A percentile compares a stretch with the other conserved stretches of the same genome.
Evolutionary conservation across 441 rosid genomes (phyloP).

Genomic region (Aquilaria agallochum): DNA sequence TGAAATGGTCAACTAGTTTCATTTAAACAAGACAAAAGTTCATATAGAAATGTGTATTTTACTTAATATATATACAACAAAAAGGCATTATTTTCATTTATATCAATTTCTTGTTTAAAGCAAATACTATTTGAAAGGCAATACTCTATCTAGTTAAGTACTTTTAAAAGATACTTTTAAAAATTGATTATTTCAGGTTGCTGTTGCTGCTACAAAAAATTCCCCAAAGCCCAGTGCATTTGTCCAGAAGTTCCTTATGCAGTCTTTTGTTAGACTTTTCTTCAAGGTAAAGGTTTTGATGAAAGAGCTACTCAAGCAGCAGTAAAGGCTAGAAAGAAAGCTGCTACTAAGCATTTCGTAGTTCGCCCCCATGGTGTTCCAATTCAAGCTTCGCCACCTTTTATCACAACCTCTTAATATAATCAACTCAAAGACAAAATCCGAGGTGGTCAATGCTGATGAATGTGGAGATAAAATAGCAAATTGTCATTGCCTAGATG

Average conservation of each 20-base stretch:
- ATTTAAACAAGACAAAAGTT: too few species aligned
- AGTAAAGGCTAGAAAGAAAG: conserved; percentile 92
- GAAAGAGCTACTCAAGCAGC: conserved; percentile 99
- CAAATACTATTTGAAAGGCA: too few species aligned
- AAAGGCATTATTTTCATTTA: too few species aligned
- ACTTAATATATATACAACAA: too few species aligned
- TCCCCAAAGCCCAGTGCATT: conserved; percentile 50
- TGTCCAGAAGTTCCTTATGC: conserved; percentile 54
- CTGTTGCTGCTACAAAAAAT: conserved; percentile 76
- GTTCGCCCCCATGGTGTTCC: conserved; percentile 76
- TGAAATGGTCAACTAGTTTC: too few species aligned
- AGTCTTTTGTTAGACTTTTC: conserved; percentile 53
- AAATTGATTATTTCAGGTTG: conserved; percentile 4
- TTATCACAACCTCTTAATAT: conserved; percentile 65
- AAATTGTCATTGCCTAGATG: conserved; percentile 36
- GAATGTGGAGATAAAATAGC: conserved; percentile 41
- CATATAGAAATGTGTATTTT: too few species aligned
- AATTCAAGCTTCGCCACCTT: conserved; percentile 70
- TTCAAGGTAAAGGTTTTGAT: conserved; percentile 87
- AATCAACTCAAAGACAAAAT: conserved; percentile 47
- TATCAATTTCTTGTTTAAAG: too few species aligned
- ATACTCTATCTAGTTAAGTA: too few species aligned
- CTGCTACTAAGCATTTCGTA: conserved; percentile 80
- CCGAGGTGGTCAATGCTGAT: conserved; percentile 36
- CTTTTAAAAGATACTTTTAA: too few species aligned